Evolutionary conservation across 2,329 filamentous ascomycete genomes (phyloP).

Genomic region (Scedosporium dehoogii): DNA sequence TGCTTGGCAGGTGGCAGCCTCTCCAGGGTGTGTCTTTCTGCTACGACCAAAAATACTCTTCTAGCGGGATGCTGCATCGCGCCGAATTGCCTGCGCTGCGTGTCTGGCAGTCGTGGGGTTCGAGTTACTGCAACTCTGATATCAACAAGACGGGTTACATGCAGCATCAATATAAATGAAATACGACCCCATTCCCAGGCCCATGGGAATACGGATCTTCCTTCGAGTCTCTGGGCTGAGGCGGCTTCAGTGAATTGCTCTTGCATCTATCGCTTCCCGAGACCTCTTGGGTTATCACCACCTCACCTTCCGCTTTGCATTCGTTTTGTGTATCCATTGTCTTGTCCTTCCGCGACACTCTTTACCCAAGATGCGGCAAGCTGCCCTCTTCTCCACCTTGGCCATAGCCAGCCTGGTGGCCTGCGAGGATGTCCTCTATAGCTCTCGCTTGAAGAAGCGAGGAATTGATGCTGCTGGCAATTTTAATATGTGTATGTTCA

Average conservation of each 20-base stretch:
- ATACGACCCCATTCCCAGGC: not conserved
- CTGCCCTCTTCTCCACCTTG: slow-evolving; percentile 9
- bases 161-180: not conserved
- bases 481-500: slow-evolving; percentile 38
- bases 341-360: not conserved
- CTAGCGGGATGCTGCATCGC: too few relatives aligned
- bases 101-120: too few relatives aligned
- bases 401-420: slow-evolving; percentile 17
- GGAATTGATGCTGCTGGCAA: slow-evolving; percentile 37
- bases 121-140: too few relatives aligned
- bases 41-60: too few relatives aligned
- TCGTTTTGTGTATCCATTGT: not conserved
- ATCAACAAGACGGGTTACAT: too few relatives aligned
- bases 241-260: not conserved
- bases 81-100: too few relatives aligned
- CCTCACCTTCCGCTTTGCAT: not conserved
- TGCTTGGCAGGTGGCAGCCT: too few relatives aligned
- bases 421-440: slow-evolving; percentile 39
- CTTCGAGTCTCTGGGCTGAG: not conserved
- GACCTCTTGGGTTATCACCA: not conserved
- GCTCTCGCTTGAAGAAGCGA: slow-evolving; percentile 37
- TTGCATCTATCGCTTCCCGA: not conserved
- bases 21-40: too few relatives aligned
- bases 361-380: not conserved
- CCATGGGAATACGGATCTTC: not conserved